Conservation (phyloP, 1,139 yeast genomes). For the Hansenula sp. region DNA sequence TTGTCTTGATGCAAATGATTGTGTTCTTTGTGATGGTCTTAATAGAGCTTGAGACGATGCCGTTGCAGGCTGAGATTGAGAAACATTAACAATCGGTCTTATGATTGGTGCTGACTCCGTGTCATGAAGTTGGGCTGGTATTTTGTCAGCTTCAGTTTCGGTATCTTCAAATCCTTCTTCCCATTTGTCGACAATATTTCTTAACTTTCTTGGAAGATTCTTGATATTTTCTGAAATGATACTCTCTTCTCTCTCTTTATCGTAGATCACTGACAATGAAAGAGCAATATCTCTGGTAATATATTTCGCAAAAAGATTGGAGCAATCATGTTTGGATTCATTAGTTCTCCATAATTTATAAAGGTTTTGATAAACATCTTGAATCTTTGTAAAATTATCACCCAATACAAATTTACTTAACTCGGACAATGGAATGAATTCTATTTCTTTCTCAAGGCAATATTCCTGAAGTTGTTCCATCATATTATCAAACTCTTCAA, state of each 20-base stretch:
- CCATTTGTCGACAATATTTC: slow-evolving; percentile 15
- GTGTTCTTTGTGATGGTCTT: background rate
- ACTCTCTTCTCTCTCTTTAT: slow-evolving; percentile 7
- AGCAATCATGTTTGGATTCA: background rate
- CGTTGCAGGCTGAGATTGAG: slow-evolving; percentile 1
- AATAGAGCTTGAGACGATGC: background rate
- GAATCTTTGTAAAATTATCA: background rate
- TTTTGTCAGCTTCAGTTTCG: slow-evolving; percentile 6
- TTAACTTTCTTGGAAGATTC: slow-evolving; percentile 6
- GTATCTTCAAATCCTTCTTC: slow-evolving; percentile 11
- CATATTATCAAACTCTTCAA: slow-evolving; percentile 48
- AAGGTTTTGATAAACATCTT: slow-evolving; percentile 1
- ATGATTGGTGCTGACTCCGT: background rate
- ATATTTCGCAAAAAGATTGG: slow-evolving; percentile 5
- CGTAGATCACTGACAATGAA: slow-evolving; percentile 9
- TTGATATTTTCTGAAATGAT: slow-evolving; percentile 4
- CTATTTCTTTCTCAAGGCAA: slow-evolving; percentile 29
- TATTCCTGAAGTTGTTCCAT: slow-evolving; percentile 40
- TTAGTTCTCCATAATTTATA: slow-evolving; percentile 7
- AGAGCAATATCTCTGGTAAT: slow-evolving; percentile 11
- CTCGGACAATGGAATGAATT: slow-evolving; percentile 10
- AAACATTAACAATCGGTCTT: background rate
- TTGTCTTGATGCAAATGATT: background rate
- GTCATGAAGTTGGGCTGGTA: slow-evolving; percentile 1
- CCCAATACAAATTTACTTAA: slow-evolving; percentile 3